These are phyloP conservation scores for Tylopilus felleus DNA, from an alignment of 768 basidiomycete genomes.

Conservation along the genomic window DNA sequence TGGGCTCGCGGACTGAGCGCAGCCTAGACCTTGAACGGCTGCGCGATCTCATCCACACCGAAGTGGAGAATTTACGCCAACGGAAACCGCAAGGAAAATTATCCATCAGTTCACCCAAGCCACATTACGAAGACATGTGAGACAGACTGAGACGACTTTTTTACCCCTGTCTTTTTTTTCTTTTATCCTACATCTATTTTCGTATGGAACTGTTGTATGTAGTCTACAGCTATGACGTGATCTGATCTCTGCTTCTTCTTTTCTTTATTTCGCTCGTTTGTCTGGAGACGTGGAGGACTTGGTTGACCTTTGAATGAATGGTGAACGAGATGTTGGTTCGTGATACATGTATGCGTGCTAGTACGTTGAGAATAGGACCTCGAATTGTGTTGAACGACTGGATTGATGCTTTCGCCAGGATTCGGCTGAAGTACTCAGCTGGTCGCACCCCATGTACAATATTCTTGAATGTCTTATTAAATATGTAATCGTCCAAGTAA, in stretches of 20 bases:
- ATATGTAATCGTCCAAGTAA: no score
- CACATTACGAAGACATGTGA: conserved; percentile 60
- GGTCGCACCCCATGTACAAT: no score
- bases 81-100: conserved; percentile 79
- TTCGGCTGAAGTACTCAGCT: no score
- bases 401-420: no score
- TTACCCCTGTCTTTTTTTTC: background rate
- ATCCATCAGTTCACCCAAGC: conserved; percentile 56
- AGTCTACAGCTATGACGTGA: conserved; percentile 7
- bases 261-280: background rate
- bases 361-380: conserved; percentile 1
- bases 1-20: conserved; percentile 86
- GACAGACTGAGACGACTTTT: background rate
- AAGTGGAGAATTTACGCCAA: conserved; percentile 83
- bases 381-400: no score
- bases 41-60: conserved; percentile 83
- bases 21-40: conserved; percentile 82
- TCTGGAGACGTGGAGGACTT: background rate
- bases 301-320: conserved; percentile 4
- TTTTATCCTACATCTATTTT: background rate
- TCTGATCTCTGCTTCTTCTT: background rate
- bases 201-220: conserved; percentile 24
- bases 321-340: conserved; percentile 2
- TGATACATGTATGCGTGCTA: conserved; percentile 14
- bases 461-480: no score